phyloP scores from a whole-genome alignment of 2,329 filamentous ascomycete genomes.

The Cercospora nicotianae region DNA sequence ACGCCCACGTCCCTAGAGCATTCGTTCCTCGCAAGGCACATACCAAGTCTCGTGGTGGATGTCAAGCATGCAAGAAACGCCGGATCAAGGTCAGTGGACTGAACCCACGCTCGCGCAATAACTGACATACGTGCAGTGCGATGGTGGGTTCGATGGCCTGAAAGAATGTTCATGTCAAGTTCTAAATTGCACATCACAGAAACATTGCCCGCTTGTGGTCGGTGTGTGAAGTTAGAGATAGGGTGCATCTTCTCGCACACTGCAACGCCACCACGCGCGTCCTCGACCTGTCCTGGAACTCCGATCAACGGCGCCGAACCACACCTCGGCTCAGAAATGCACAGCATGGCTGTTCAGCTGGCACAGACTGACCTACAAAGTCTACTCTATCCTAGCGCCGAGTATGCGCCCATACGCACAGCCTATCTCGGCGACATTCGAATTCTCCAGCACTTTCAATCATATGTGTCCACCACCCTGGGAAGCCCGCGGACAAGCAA shows the following conservation, averaged over 20 bases:
- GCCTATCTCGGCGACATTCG: not conserved
- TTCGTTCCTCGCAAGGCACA: slow-evolving; percentile 16
- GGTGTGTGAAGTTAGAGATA: not conserved
- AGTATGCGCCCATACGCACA: too few relatives aligned
- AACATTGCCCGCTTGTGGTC: not conserved
- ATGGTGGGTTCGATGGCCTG: not conserved
- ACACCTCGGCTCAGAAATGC: not conserved
- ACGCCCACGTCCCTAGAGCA: not conserved
- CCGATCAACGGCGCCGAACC: not conserved
- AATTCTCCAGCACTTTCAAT: not conserved
- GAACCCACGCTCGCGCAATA: not conserved
- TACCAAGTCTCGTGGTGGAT: slow-evolving; percentile 14
- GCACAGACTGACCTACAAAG: not conserved
- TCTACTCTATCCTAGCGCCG: not conserved
- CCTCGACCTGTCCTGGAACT: not conserved
- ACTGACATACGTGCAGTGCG: not conserved
- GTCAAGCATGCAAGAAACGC: slow-evolving; percentile 14
- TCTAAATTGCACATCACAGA: not conserved
- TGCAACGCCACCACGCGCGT: not conserved
- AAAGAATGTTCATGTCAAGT: too few relatives aligned
- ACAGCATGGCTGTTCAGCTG: not conserved
- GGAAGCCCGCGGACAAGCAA: slow-evolving; percentile 12
- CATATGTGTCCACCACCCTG: slow-evolving; percentile 14
- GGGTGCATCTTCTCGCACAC: not conserved
- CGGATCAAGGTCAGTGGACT: slow-evolving; percentile 10